Conservation (phyloP, 2,329 filamentous ascomycete species). For the Pestalotiopsis sp. region DNA sequence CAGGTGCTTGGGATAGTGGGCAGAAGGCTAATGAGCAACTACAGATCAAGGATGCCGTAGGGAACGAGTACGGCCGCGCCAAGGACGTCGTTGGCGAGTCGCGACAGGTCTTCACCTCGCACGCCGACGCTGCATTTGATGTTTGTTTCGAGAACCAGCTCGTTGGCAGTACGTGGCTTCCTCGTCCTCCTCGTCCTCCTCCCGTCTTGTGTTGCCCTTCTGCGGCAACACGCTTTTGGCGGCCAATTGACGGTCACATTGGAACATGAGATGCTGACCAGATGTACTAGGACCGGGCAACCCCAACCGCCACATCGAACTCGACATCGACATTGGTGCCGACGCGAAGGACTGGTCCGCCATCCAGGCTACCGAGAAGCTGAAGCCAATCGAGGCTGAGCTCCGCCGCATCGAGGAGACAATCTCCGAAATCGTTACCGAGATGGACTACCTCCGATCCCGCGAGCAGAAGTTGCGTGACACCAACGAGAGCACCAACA, state of each 20-base stretch:
- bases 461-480: conserved; percentile 96
- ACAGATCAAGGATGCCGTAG: conserved; percentile 91
- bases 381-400: conserved; percentile 95
- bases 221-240: neutral
- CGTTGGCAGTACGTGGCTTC: conserved; percentile 61
- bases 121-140: conserved; percentile 90
- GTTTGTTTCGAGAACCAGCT: conserved; percentile 93
- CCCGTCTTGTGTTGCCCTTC: neutral
- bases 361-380: conserved; percentile 94
- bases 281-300: conserved; percentile 30
- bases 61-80: conserved; percentile 92
- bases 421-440: conserved; percentile 81
- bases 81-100: conserved; percentile 92
- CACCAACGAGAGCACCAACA: conserved; percentile 99
- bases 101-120: conserved; percentile 90
- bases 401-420: conserved; percentile 91
- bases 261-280: neutral
- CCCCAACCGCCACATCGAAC: conserved; percentile 75
- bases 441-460: conserved; percentile 93
- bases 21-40: conserved; percentile 14
- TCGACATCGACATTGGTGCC: conserved; percentile 94
- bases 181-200: neutral
- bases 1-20: neutral
- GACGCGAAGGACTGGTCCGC: conserved; percentile 98
- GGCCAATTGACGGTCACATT: neutral